Evolutionary conservation across 2,329 filamentous ascomycete species (phyloP), one percentile per base, ranked within the genome.

Genomic region (Xylariaceae sp.): DNA sequence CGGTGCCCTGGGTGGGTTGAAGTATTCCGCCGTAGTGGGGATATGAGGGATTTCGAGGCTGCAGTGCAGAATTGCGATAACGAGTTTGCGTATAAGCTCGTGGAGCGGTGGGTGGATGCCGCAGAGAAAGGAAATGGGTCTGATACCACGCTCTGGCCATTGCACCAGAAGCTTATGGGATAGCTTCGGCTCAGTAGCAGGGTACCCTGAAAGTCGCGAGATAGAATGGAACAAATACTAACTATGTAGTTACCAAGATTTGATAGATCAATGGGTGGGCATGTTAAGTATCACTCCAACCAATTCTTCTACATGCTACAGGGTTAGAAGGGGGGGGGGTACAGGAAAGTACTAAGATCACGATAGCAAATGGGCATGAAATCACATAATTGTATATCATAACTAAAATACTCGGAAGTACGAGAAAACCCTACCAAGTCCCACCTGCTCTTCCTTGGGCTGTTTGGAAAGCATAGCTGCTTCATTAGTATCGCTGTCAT

Each of bases 41-140:
- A 56, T 9, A 51, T 60, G 23, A 64, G 66, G 29, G 70, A 72
- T 37, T 71, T 66, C 52, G 69, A 73, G 42, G 60, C 61, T 7
- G 71, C 70, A 0, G 59, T 73, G 2, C 64, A 68, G 53, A 63
- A 71, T 43, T 70, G 68, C 37, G 65, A 69, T 44, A 65, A 68
- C 40, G 63, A 67, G 26, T 56, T 61, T 20, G 40, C 57, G 7
- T 57, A 66, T 20, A 42, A 48, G 45, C 7, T 41, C 16, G 60
- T 71, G 0, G 63, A 66, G 57, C 45, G 21, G 14, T 71, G 69
- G 69, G 55, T 67, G n/a, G 48, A 54, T 18, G 57, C 41, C 20
- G 44, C 65, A 12, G 65, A 68, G 48, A 23, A 50, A 10, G 54
- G 51, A 3, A 32, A 23, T 3, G 40, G 37, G 14, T 40, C 48